phyloP scores from a whole-genome alignment of 1,284 basidiomycete genomes.

The Malassezia japonica region DNA sequence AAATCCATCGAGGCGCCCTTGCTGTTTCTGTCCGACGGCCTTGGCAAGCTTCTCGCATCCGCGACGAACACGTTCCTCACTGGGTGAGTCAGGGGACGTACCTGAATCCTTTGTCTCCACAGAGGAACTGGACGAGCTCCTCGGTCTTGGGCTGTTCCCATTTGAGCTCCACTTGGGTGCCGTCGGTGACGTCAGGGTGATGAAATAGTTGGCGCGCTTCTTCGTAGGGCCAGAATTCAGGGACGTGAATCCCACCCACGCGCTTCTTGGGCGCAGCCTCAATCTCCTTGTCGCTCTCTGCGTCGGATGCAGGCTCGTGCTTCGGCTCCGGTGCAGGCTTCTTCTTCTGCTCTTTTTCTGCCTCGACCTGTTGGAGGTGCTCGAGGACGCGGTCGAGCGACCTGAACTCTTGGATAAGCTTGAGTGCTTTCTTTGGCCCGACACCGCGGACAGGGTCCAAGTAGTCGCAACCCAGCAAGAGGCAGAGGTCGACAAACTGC shows the following conservation, averaged over 20 bases:
- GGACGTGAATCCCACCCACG: conserved; percentile 55
- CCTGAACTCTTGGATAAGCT: conserved; percentile 79
- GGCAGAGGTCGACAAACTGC: conserved; percentile 88
- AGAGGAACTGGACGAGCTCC: conserved; percentile 85
- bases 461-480: conserved; percentile 95
- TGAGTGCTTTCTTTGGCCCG: conserved; percentile 89
- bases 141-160: conserved; percentile 91
- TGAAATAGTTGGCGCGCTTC: conserved; percentile 83
- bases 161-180: conserved; percentile 81
- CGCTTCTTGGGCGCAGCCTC: conserved; percentile 47
- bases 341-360: conserved; percentile 15
- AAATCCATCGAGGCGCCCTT: conserved; percentile 90
- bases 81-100: conserved; percentile 53
- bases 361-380: conserved; percentile 66
- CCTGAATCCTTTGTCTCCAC: conserved; percentile 94
- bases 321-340: conserved; percentile 50
- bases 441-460: conserved; percentile 90
- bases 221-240: conserved; percentile 93
- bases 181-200: conserved; percentile 76
- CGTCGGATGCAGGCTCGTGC: conserved; percentile 51
- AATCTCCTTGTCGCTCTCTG: conserved; percentile 15
- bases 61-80: conserved; percentile 90
- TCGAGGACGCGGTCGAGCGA: conserved; percentile 69
- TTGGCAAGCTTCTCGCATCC: conserved; percentile 86
- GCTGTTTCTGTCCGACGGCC: conserved; percentile 80